phyloP scores from a whole-genome alignment of 108 stramenopile genomes.

The Skeletonema marinoi region DNA sequence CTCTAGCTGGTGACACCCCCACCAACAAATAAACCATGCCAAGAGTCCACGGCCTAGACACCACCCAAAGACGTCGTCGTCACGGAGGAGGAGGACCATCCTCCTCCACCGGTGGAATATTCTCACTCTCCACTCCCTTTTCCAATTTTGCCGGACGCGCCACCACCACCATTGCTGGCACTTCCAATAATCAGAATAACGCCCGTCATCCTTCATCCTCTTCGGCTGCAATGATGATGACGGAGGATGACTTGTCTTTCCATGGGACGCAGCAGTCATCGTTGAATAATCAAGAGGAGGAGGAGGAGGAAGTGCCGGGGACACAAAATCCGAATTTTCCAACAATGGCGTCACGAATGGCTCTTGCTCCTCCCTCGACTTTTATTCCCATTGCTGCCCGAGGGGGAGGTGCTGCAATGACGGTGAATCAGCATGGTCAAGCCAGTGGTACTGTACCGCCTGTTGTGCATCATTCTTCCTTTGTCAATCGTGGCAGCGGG shows the following conservation, averaged over 20 bases:
- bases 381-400: not conserved
- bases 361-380: not conserved
- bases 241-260: not conserved
- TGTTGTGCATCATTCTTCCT: not conserved
- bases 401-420: not conserved
- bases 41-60: not conserved
- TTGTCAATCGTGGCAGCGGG: no score
- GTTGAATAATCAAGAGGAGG: not conserved
- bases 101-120: conserved; percentile 3
- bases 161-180: not conserved
- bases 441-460: not conserved
- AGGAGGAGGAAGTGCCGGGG: not conserved
- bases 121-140: conserved; percentile 38
- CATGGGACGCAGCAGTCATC: not conserved
- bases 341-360: not conserved
- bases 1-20: no score
- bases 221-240: not conserved
- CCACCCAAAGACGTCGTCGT: not conserved
- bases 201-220: not conserved
- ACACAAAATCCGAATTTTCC: conserved; percentile 1
- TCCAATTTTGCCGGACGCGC: not conserved
- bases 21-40: not conserved
- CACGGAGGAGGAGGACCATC: not conserved
- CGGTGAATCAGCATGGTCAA: not conserved
- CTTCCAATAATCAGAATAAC: not conserved